Conservation (phyloP, 768 basidiomycete species). For the Calocera viscosa region DNA sequence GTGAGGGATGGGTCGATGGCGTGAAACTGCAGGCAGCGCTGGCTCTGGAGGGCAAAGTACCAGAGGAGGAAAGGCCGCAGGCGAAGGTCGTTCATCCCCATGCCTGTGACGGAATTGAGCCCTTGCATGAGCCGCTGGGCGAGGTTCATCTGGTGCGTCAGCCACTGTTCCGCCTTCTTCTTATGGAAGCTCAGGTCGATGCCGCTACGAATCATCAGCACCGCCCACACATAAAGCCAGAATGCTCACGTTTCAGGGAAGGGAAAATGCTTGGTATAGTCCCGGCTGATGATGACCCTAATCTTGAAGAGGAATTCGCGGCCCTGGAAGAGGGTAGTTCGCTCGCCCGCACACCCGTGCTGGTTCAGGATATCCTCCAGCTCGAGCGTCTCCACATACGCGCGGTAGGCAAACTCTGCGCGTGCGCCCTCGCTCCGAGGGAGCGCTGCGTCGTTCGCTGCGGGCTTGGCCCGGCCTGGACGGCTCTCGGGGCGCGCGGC, state of each 20-base stretch:
- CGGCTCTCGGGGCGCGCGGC: not conserved
- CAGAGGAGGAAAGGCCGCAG: slow-evolving; percentile 56
- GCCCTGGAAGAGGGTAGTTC: slow-evolving; percentile 47
- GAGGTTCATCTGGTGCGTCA: slow-evolving; percentile 55
- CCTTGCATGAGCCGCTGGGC: slow-evolving; percentile 47
- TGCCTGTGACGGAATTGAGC: slow-evolving; percentile 40
- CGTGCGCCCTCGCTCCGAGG: slow-evolving; percentile 38
- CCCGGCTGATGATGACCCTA: not conserved
- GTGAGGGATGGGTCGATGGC: slow-evolving; percentile 2
- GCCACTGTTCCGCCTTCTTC: slow-evolving; percentile 54
- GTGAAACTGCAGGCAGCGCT: slow-evolving; percentile 5
- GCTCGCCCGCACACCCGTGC: slow-evolving; percentile 61
- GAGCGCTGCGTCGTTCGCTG: slow-evolving; percentile 21
- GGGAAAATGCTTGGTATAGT: not conserved
- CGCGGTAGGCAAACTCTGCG: slow-evolving; percentile 46
- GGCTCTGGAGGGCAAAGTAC: slow-evolving; percentile 39
- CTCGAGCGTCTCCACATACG: slow-evolving; percentile 51
- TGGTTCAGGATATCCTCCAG: slow-evolving; percentile 55
- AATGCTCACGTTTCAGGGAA: not conserved
- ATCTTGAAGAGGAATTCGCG: slow-evolving; percentile 2
- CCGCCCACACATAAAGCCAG: not conserved
- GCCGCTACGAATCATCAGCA: not conserved
- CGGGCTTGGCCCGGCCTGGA: not conserved
- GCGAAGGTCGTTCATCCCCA: slow-evolving; percentile 30
- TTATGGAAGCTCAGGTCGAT: slow-evolving; percentile 32